Evolutionary conservation across 1,139 yeast genomes (phyloP).

Genomic region (Lodderomyces metapsilosis): DNA sequence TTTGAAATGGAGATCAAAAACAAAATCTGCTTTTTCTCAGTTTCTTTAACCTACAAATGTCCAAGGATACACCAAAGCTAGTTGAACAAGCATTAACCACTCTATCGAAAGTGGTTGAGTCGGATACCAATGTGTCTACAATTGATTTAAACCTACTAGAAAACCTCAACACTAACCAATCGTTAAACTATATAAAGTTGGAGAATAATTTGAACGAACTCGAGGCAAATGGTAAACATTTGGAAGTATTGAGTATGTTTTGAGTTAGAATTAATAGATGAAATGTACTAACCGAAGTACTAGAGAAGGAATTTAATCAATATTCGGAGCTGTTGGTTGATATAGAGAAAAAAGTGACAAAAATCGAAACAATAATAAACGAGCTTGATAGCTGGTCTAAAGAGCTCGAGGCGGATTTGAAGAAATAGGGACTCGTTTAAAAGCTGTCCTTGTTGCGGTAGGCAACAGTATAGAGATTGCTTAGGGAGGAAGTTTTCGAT

Average conservation of each 20-base stretch:
- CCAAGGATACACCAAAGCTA: conserved; percentile 32
- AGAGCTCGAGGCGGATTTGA: conserved; percentile 33
- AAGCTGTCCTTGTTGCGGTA: too few relatives aligned
- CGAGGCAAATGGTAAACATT: conserved; percentile 30
- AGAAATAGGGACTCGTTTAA: not conserved
- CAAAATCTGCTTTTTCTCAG: not conserved
- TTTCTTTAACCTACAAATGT: too few relatives aligned
- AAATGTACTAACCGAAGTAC: conserved; percentile 8
- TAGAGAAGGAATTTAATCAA: conserved; percentile 31
- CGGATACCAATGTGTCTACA: conserved; percentile 54
- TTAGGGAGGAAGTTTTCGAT: too few relatives aligned
- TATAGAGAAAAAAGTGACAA: conserved; percentile 46
- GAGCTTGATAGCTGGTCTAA: conserved; percentile 64
- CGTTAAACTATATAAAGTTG: conserved; percentile 54
- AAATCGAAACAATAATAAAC: conserved; percentile 43
- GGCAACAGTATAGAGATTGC: too few relatives aligned
- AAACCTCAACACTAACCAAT: conserved; percentile 57
- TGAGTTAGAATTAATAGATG: not conserved
- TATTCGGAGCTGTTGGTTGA: conserved; percentile 31
- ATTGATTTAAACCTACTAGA: conserved; percentile 53
- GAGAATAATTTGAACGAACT: conserved; percentile 46
- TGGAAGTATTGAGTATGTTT: conserved; percentile 33
- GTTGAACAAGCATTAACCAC: conserved; percentile 30
- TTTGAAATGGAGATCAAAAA: not conserved
- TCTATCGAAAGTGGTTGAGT: conserved; percentile 39